These are phyloP conservation scores for Nemania sp. DNA, from an alignment of 2,329 filamentous ascomycete genomes.

Conservation along the genomic window DNA sequence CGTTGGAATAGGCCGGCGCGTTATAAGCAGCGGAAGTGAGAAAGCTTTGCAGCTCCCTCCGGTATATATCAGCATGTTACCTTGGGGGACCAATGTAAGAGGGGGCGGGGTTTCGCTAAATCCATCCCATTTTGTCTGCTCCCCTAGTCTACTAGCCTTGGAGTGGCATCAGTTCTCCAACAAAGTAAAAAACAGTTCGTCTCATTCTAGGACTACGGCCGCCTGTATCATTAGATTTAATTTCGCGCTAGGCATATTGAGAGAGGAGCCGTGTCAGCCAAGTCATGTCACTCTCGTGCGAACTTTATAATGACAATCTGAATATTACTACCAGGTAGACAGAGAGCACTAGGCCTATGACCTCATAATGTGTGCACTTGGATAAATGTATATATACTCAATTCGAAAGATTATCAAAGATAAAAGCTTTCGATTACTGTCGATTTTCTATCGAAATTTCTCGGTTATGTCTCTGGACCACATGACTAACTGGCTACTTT, in stretches of 20 bases:
- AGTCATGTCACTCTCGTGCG: neutral
- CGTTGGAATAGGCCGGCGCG: conserved; percentile 5
- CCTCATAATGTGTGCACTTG: neutral
- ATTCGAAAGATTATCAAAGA: neutral
- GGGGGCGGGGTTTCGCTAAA: conserved; percentile 32
- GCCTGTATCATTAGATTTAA: neutral
- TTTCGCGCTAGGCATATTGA: neutral
- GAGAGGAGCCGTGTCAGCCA: neutral
- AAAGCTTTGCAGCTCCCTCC: conserved; percentile 5
- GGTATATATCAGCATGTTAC: neutral
- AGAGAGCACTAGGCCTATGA: neutral
- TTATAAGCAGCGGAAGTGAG: conserved; percentile 3
- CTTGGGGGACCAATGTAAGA: neutral
- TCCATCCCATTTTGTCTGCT: conserved; percentile 3
- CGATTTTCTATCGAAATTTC: conserved; percentile 43
- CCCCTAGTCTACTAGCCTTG: neutral
- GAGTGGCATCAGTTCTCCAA: conserved; percentile 9
- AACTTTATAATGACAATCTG: neutral
- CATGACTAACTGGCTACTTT: conserved; percentile 27
- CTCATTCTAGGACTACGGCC: neutral
- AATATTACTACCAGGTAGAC: neutral
- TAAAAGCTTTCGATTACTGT: conserved; percentile 25
- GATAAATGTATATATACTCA: neutral
- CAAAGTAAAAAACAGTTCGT: neutral
- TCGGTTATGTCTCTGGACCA: conserved; percentile 28